Evolutionary conservation across 768 basidiomycete species (phyloP), one percentile per base, ranked within the genome.

Genomic region (Sistotremastrum niveocremeum): DNA sequence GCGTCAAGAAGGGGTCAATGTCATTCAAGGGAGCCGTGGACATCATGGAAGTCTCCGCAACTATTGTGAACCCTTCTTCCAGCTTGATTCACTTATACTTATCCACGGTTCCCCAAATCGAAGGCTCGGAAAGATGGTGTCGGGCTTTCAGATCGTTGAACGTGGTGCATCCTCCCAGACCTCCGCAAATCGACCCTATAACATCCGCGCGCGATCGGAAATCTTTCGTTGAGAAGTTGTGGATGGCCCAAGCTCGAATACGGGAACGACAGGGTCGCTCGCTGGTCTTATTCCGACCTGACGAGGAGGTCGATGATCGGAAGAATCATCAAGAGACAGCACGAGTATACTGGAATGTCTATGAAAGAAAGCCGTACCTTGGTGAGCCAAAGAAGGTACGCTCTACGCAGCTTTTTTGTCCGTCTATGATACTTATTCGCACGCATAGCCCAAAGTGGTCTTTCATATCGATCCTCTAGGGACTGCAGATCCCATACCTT

Each of bases 261-360:
- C 71, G 91, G 47, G 74, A 86, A 2, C 75, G 76, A 44, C 62
- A 70, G 6, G 83, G 81, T 0, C 81, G 84, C 56, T 84, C 83
- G 2, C 79, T 84, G 11, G 76, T 82, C 7, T 64, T 88, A 9
- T 69, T 72, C 50, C 71, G 83, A 4, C 74, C 82, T 11, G 85
- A 87, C 47, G 68, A 72, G 50, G 84, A 88, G 58, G 82, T 93
- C 3, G 83, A 89, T 73, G 47, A 66, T 67, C 39, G 79, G 80
- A 7, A 73, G 69, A 50, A 63, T 69, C 31, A 84, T 81, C 7
- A 57, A 20, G 20, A 20, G 20, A 20, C 73, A 43, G 88, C 87
- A 10, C 73, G 79, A 48, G 80, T 86, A n/a, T 94, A 82, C 60
- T 93, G 79, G 65, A 91, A 93, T 55, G 74, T 94, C 11, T 94